Evolutionary conservation across 2,329 filamentous ascomycete genomes (phyloP).

Genomic region (Biscogniauxia mediterranea): DNA sequence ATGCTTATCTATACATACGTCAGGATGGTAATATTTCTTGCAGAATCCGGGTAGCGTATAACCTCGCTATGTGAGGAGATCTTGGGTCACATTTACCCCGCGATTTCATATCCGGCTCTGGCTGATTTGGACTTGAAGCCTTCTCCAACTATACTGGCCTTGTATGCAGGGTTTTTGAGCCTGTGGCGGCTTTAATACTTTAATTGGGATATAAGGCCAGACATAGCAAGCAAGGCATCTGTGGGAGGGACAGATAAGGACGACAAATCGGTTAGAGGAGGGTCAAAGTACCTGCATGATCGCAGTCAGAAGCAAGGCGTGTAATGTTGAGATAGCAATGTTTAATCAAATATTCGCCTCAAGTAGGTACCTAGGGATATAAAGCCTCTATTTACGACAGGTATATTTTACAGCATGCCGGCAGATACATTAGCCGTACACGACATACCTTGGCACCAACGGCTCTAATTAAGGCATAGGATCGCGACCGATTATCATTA

Average conservation of each 20-base stretch:
- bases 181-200: background rate
- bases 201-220: background rate
- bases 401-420: too few species aligned
- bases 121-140: constrained; percentile 1
- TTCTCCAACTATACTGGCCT: constrained; percentile 3
- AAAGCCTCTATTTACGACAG: too few species aligned
- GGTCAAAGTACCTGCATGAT: too few species aligned
- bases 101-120: constrained; percentile 11
- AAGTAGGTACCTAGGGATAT: too few species aligned
- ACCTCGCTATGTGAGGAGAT: constrained; percentile 1
- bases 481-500: too few species aligned
- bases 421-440: too few species aligned
- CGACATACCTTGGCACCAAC: too few species aligned
- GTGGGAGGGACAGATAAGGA: background rate
- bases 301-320: too few species aligned
- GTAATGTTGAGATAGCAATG: too few species aligned
- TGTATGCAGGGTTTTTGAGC: background rate
- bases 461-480: too few species aligned
- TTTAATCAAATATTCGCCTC: too few species aligned
- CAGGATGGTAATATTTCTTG: constrained; percentile 3
- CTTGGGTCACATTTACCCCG: constrained; percentile 24
- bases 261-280: too few species aligned
- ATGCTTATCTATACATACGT: constrained; percentile 3
- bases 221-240: background rate
- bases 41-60: constrained; percentile 12